Conservation (phyloP, 768 basidiomycete genomes). For the Kwoniella europaea region DNA sequence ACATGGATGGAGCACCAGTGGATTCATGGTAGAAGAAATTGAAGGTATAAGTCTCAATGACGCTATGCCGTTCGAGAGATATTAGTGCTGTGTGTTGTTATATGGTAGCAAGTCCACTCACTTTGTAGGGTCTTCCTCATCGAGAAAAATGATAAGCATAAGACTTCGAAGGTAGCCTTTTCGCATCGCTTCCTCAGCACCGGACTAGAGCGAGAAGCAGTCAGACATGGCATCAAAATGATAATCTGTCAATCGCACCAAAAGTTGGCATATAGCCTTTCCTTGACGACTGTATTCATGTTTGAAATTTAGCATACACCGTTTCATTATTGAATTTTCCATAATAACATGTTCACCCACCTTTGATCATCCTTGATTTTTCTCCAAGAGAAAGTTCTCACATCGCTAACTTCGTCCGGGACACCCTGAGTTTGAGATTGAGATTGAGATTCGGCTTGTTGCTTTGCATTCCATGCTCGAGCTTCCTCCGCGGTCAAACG, state of each 20-base stretch:
- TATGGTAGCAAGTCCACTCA: constrained; percentile 8
- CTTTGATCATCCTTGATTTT: neutral
- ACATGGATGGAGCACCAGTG: neutral
- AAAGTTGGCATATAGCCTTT: constrained; percentile 1
- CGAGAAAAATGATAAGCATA: constrained; percentile 27
- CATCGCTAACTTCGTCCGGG: neutral
- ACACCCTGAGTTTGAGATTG: neutral
- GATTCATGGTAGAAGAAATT: constrained; percentile 28
- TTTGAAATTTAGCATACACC: neutral
- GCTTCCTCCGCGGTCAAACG: constrained; percentile 1
- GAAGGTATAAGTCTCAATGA: constrained; percentile 35
- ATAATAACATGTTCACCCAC: neutral
- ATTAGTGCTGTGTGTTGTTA: neutral
- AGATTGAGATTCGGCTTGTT: neutral
- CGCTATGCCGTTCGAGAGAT: constrained; percentile 13
- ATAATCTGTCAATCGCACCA: neutral
- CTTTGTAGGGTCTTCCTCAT: constrained; percentile 24
- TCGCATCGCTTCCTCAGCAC: constrained; percentile 23
- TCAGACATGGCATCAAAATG: neutral
- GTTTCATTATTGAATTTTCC: neutral
- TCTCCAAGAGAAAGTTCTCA: neutral
- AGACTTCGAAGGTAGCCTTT: constrained; percentile 24
- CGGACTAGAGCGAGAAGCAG: neutral
- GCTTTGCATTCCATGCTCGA: neutral
- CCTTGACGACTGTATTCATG: neutral